These are phyloP conservation scores for Aspergillus aculeatinus DNA, from an alignment of 2,329 filamentous ascomycete genomes.

Conservation along the genomic window DNA sequence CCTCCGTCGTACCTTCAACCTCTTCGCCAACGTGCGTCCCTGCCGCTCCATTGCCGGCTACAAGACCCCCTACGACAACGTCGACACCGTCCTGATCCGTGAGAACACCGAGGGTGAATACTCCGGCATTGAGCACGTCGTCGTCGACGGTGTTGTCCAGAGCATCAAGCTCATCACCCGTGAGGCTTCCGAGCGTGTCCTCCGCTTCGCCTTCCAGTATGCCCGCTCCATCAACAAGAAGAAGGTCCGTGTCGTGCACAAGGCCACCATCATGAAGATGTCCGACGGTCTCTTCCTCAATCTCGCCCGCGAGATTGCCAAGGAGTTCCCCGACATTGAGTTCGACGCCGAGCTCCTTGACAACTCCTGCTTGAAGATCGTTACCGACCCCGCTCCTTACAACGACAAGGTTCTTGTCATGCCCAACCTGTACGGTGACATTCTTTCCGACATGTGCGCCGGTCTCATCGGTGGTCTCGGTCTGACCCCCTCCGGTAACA, in stretches of 20 bases:
- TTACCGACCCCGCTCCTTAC: slow-evolving; percentile 92
- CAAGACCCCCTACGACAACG: slow-evolving; percentile 97
- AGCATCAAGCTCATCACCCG: slow-evolving; percentile 99
- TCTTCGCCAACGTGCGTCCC: slow-evolving; percentile 97
- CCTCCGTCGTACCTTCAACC: slow-evolving; percentile 97
- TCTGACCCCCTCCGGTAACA: slow-evolving; percentile 96
- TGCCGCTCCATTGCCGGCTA: slow-evolving; percentile 95
- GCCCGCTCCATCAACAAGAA: slow-evolving; percentile 88
- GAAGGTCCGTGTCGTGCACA: slow-evolving; percentile 98
- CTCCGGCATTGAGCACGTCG: slow-evolving; percentile 97
- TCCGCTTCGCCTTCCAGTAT: slow-evolving; percentile 98
- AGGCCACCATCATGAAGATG: slow-evolving; percentile 99
- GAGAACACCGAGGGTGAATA: slow-evolving; percentile 99
- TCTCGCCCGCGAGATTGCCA: slow-evolving; percentile 79
- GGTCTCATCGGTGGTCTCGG: slow-evolving; percentile 97
- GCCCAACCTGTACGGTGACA: slow-evolving; percentile 99
- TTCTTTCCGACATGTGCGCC: slow-evolving; percentile 99
- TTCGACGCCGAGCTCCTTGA: slow-evolving; percentile 98
- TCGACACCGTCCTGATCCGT: slow-evolving; percentile 95
- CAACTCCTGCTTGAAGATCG: slow-evolving; percentile 99
- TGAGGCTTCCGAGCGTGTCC: slow-evolving; percentile 90
- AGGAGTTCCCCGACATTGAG: slow-evolving; percentile 93
- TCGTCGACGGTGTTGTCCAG: slow-evolving; percentile 96
- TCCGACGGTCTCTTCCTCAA: slow-evolving; percentile 96
- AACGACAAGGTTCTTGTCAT: slow-evolving; percentile 98